A percentile compares a stretch with the other conserved stretches of the same genome.
These are phyloP conservation scores for Pseudodiploospora longispora DNA, from an alignment of 2,329 filamentous ascomycete species.

Conservation along the genomic window DNA sequence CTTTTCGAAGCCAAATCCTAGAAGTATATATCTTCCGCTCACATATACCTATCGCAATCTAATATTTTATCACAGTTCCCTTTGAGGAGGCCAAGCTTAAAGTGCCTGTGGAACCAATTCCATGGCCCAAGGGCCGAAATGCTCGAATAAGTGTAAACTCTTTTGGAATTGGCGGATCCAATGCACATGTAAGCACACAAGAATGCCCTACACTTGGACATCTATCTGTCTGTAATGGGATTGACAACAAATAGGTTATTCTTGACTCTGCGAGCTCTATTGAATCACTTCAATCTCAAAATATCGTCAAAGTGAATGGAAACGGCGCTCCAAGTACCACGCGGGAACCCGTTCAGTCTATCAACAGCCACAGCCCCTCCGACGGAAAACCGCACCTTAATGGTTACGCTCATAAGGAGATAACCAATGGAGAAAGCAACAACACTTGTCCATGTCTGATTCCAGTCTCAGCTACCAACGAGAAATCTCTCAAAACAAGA, in stretches of 20 bases:
- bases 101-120: slow-evolving; percentile 20
- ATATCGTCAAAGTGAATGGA: too few species aligned
- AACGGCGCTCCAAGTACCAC: too few species aligned
- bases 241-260: background rate
- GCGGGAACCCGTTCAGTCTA: too few species aligned
- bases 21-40: slow-evolving; percentile 6
- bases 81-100: slow-evolving; percentile 18
- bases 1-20: slow-evolving; percentile 15
- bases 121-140: slow-evolving; percentile 26
- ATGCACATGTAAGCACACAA: slow-evolving; percentile 20
- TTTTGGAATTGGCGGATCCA: slow-evolving; percentile 29
- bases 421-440: background rate
- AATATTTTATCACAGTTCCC: slow-evolving; percentile 5
- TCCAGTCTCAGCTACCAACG: background rate
- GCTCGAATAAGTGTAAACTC: slow-evolving; percentile 22
- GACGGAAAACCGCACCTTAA: too few species aligned
- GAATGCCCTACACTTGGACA: background rate
- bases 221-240: too few species aligned
- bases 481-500: background rate
- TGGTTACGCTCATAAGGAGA: background rate
- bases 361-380: too few species aligned
- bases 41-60: background rate
- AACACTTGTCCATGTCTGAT: background rate
- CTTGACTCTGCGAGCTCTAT: background rate
- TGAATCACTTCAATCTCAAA: background rate